Evolutionary conservation across 106 monocot species (phyloP), one percentile per base, ranked within the genome.

Genomic region (Allium sativum): DNA sequence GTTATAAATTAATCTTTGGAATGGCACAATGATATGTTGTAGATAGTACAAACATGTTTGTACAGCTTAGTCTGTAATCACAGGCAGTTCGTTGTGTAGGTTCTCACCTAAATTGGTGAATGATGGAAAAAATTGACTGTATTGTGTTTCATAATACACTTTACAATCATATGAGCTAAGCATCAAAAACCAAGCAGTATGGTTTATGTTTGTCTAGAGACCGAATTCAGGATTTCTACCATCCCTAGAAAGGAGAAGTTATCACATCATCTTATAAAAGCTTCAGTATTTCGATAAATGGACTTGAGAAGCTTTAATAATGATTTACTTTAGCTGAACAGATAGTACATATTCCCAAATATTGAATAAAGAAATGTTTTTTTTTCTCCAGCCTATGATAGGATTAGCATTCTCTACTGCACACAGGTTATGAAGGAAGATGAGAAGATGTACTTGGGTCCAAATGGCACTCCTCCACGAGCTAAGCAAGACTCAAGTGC

Each of bases 391-490:
- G 0, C 45, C 21, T 18, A 10, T 42, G 51, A 43, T 42, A 48
- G 6, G n/a, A 64, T 22, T 21, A 22, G 9, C 4, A 21, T 17
- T 11, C 40, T 40, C 10, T 45, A 47, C n/a, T 41, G 31, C 81
- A 12, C 10, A 31, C 58, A 76, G 84, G 44, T 44, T 48, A 59
- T 72, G 40, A 83, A 83, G 56, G 83, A 78, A 76, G 71, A 83
- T 18, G 75, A 83, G 54, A 81, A 74, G 69, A 81, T 94, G 12
- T 89, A 93, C 59, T 64, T 93, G 56, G 93, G 93, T 59, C 93
- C 93, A 21, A 89, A 93, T 74, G 89, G 93, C 12, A 85, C 80
- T 15, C 87, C 88, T 6, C 86, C 81, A 20, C 81, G 77, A 68
- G 56, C 70, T 8, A 93, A 85, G 67, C 76, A 76, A 73, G 82